These are phyloP conservation scores for Diophrys appendiculata DNA, from an alignment of 73 alveolate genomes.

Conservation along the genomic window DNA sequence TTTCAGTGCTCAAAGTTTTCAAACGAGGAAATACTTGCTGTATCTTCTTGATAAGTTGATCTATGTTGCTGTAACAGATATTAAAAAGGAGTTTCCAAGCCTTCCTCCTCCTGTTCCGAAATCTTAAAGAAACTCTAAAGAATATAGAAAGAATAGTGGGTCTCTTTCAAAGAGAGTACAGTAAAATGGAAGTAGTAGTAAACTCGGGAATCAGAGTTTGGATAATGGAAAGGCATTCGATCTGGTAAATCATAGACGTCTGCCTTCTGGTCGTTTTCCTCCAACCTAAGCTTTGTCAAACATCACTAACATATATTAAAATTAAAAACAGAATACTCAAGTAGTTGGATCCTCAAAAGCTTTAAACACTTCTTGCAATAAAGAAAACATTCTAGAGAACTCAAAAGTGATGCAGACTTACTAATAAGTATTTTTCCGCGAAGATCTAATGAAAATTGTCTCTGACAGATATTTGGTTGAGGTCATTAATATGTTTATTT, in stretches of 20 bases:
- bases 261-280: background rate
- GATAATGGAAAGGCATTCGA: constrained; percentile 9
- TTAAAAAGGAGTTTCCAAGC: constrained; percentile 21
- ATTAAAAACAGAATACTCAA: too few species aligned
- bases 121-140: background rate
- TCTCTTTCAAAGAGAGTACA: background rate
- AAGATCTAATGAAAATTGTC: background rate
- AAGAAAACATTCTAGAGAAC: background rate
- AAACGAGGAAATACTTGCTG: constrained; percentile 9
- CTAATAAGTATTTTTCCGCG: constrained; percentile 3
- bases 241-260: background rate
- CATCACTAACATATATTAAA: constrained; percentile 27
- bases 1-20: background rate
- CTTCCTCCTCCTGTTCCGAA: background rate
- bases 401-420: constrained; percentile 3
- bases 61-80: constrained; percentile 15
- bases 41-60: constrained; percentile 19
- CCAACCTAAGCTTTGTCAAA: constrained; percentile 7
- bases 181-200: constrained; percentile 4
- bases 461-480: constrained; percentile 10
- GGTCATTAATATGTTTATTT: background rate
- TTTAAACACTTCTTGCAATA: constrained; percentile 3
- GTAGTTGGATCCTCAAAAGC: constrained; percentile 1
- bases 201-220: background rate
- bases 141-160: background rate